Evolutionary conservation across 495 filamentous ascomycete species (phyloP).

Genomic region (Neurospora sp.): DNA sequence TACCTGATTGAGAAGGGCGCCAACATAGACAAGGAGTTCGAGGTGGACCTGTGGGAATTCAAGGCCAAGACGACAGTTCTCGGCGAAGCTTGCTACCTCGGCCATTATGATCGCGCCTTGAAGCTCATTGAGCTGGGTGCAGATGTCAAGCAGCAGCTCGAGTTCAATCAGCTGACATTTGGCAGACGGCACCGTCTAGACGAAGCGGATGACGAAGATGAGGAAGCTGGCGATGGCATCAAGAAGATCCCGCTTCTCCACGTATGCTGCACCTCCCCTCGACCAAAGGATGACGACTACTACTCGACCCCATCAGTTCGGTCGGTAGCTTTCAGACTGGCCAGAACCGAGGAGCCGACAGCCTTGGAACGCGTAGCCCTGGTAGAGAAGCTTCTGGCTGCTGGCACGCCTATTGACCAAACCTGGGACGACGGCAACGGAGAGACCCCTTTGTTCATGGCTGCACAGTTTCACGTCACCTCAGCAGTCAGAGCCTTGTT

Average conservation of each 20-base stretch:
- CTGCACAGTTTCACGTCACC: not conserved
- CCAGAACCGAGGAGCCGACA: not conserved
- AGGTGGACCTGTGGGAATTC: not conserved
- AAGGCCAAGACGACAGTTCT: constrained; percentile 2
- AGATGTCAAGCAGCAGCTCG: not conserved
- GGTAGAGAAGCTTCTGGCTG: not conserved
- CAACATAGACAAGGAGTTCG: not conserved
- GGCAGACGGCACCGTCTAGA: not conserved
- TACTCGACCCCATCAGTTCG: not conserved
- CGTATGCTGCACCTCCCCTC: not conserved
- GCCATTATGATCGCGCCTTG: constrained; percentile 3
- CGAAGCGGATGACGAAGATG: not conserved
- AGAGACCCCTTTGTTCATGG: not conserved
- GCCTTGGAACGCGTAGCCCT: not conserved
- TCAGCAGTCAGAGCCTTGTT: not conserved
- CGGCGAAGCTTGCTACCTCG: constrained; percentile 7
- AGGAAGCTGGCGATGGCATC: not conserved
- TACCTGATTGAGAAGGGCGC: constrained; percentile 1
- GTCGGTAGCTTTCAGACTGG: not conserved
- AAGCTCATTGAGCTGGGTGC: constrained; percentile 9
- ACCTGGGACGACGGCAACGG: not conserved
- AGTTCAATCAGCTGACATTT: not conserved
- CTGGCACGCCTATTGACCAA: not conserved
- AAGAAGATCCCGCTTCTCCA: not conserved
- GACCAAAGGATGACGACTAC: not conserved